These are phyloP conservation scores for Akanthomyces lecanii DNA, from an alignment of 2,329 filamentous ascomycete species.

Conservation along the genomic window DNA sequence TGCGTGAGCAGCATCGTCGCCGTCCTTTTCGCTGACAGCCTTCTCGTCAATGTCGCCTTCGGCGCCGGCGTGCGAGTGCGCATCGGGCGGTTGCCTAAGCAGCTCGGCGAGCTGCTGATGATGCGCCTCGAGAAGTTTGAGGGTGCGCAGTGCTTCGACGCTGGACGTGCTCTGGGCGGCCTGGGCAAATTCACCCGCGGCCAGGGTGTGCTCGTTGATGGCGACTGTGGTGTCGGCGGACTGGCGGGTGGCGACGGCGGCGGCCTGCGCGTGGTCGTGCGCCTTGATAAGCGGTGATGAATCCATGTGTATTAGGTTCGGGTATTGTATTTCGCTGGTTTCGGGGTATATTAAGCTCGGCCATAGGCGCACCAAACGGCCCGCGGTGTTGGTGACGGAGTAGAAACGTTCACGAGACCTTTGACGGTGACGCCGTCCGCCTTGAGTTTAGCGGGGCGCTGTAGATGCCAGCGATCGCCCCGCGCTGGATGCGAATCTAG, in stretches of 20 bases:
- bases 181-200: constrained; percentile 82
- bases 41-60: constrained; percentile 27
- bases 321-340: not conserved
- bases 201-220: constrained; percentile 81
- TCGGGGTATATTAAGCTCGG: not conserved
- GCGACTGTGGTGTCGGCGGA: constrained; percentile 74
- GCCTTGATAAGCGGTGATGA: constrained; percentile 53
- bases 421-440: not conserved
- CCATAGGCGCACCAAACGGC: constrained; percentile 9
- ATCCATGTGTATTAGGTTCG: constrained; percentile 29
- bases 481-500: not conserved
- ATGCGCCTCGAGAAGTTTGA: constrained; percentile 81
- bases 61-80: constrained; percentile 31
- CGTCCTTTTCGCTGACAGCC: constrained; percentile 17
- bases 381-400: constrained; percentile 8
- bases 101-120: constrained; percentile 80
- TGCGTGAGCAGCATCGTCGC: constrained; percentile 15
- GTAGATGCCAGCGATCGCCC: constrained; percentile 4
- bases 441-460: constrained; percentile 9
- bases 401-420: not conserved
- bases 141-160: constrained; percentile 72
- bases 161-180: constrained; percentile 68
- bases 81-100: constrained; percentile 62
- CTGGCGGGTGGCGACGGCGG: constrained; percentile 72
- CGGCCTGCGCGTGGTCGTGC: constrained; percentile 83